A percentile compares a stretch with the other conserved stretches of the same genome.
These are phyloP conservation scores for Berkeleyomyces basicola DNA, from an alignment of 2,329 filamentous ascomycete genomes.

Conservation along the genomic window DNA sequence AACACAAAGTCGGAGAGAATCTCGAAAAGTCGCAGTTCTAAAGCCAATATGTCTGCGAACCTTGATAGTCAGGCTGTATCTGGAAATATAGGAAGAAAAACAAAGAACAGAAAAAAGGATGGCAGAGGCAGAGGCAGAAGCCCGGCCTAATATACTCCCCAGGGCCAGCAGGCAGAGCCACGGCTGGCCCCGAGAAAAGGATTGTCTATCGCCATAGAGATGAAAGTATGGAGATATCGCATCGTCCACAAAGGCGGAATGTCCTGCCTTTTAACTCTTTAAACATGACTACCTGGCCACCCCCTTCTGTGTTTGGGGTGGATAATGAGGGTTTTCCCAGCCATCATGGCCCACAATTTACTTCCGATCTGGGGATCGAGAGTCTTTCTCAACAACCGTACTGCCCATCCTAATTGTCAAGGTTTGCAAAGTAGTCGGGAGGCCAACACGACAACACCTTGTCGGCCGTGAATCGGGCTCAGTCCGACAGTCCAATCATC, in stretches of 20 bases:
- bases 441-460: too few species aligned
- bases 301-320: neutral
- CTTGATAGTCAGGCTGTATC: neutral
- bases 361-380: neutral
- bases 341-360: neutral
- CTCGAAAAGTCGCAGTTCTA: too few species aligned
- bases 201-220: neutral
- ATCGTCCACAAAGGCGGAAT: neutral
- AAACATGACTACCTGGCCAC: neutral
- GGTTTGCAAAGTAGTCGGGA: too few species aligned
- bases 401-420: neutral
- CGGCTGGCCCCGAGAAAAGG: neutral
- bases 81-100: neutral
- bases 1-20: too few species aligned
- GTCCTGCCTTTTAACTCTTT: neutral
- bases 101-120: neutral
- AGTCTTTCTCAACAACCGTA: too few species aligned
- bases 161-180: neutral
- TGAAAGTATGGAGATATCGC: neutral
- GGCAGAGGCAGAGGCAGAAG: neutral
- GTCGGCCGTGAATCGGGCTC: too few species aligned
- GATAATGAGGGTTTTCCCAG: neutral
- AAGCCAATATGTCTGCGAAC: neutral
- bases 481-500: too few species aligned
- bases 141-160: neutral